Evolutionary conservation across 176 grass and related monocot species (phyloP).

Genomic region (Bonia amplexicaulis): DNA sequence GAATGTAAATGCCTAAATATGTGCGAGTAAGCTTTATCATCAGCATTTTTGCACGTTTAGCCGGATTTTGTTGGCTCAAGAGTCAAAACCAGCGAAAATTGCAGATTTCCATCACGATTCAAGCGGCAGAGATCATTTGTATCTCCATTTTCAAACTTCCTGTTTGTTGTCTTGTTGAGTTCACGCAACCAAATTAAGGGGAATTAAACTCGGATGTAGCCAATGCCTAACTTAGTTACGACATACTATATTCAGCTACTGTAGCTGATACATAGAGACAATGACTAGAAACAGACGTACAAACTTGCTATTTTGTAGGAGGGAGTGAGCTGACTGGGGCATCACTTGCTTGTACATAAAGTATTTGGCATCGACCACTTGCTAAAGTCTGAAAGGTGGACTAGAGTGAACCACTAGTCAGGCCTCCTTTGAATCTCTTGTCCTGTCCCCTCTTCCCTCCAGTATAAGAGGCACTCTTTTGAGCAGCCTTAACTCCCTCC

Average conservation of each 20-base stretch:
- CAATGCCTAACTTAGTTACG: background rate
- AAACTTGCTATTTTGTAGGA: background rate
- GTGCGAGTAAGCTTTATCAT: background rate
- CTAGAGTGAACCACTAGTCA: background rate
- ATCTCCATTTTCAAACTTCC: background rate
- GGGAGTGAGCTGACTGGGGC: background rate
- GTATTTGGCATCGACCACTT: background rate
- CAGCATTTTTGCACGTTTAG: background rate
- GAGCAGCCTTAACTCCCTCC: background rate
- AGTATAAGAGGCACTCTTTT: slow-evolving; percentile 10
- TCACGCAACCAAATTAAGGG: background rate
- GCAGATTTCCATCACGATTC: background rate
- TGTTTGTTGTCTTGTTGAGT: background rate
- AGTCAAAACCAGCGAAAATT: background rate
- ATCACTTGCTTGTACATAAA: background rate
- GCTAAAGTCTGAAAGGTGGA: slow-evolving; percentile 8
- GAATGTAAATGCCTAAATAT: background rate
- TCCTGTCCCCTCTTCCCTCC: slow-evolving; percentile 22
- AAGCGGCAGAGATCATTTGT: background rate
- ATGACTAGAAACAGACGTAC: background rate
- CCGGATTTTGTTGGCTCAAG: background rate
- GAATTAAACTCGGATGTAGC: background rate
- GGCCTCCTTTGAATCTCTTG: slow-evolving; percentile 31
- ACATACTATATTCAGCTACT: background rate
- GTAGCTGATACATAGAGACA: background rate